These are phyloP conservation scores for Picea abies DNA, from an alignment of 83 land plant species.

Conservation along the genomic window DNA sequence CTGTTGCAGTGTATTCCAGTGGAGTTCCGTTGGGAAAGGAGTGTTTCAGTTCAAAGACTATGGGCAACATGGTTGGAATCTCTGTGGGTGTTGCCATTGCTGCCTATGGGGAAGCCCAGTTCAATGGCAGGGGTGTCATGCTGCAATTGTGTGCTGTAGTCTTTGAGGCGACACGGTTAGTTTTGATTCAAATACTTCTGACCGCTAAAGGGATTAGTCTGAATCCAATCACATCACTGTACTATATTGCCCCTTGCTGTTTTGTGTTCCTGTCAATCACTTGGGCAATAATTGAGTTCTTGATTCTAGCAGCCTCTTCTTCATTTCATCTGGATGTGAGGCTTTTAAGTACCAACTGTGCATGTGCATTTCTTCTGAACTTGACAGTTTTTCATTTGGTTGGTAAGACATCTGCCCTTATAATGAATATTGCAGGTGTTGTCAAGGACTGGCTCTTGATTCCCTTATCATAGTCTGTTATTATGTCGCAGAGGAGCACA, in stretches of 20 bases:
- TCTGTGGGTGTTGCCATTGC: constrained; percentile 66
- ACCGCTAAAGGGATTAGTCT: constrained; percentile 59
- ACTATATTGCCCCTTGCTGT: constrained; percentile 69
- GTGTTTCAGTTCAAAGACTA: constrained; percentile 37
- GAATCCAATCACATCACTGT: constrained; percentile 64
- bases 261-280: constrained; percentile 55
- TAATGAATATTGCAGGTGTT: constrained; percentile 74
- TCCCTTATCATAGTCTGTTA: no score
- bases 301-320: constrained; percentile 35
- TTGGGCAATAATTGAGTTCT: constrained; percentile 60
- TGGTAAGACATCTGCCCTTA: constrained; percentile 67
- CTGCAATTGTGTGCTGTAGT: constrained; percentile 56
- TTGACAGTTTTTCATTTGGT: constrained; percentile 61
- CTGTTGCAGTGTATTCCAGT: constrained; percentile 81
- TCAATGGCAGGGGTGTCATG: constrained; percentile 47
- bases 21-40: constrained; percentile 64
- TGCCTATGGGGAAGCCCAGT: constrained; percentile 67
- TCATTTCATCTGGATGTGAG: constrained; percentile 45
- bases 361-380: constrained; percentile 58
- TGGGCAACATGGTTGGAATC: constrained; percentile 66
- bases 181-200: constrained; percentile 61
- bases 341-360: constrained; percentile 54
- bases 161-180: constrained; percentile 62
- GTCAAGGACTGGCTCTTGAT: constrained; percentile 74
- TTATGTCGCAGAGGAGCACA: no score